Percentiles rank a stretch among this genome's conserved stretches.
phyloP scores from a whole-genome alignment of 768 basidiomycete species.

The Agrocybe chaxingu region DNA sequence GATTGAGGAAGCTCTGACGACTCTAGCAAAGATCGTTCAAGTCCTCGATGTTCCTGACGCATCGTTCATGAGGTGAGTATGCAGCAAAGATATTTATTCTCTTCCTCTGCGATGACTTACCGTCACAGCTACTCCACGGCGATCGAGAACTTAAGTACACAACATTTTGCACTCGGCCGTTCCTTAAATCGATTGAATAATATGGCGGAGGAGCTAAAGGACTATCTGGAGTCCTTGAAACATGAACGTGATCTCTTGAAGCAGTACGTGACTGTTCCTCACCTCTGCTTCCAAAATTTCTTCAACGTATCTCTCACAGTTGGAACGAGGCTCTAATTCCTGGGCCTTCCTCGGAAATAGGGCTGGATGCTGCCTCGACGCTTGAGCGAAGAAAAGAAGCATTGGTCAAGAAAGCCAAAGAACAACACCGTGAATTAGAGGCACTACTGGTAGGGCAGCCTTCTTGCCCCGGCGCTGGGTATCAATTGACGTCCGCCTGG shows the following conservation, averaged over 20 bases:
- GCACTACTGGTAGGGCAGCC: slow-evolving; percentile 23
- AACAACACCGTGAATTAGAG: slow-evolving; percentile 41
- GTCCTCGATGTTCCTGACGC: slow-evolving; percentile 32
- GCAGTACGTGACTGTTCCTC: slow-evolving; percentile 25
- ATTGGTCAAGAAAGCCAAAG: slow-evolving; percentile 43
- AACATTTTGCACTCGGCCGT: slow-evolving; percentile 26
- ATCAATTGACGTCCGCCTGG: not conserved
- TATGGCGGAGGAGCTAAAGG: slow-evolving; percentile 34
- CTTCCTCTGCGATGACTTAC: not conserved
- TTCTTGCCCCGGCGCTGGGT: not conserved
- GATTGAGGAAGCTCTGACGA: slow-evolving; percentile 18
- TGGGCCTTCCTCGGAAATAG: slow-evolving; percentile 14
- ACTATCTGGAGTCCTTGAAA: slow-evolving; percentile 27
- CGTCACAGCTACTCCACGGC: slow-evolving; percentile 33
- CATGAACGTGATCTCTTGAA: slow-evolving; percentile 35
- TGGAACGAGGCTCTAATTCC: slow-evolving; percentile 30
- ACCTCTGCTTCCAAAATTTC: not conserved
- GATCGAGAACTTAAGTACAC: slow-evolving; percentile 28
- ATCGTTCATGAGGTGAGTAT: slow-evolving; percentile 28
- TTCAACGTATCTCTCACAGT: slow-evolving; percentile 17
- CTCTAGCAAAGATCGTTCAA: slow-evolving; percentile 22
- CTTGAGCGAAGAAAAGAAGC: slow-evolving; percentile 39
- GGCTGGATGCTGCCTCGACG: slow-evolving; percentile 22
- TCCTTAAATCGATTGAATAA: slow-evolving; percentile 29
- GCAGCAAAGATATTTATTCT: not conserved